Base-by-base conservation (phyloP, 345 rosid genomes). In the Brassica incana region DNA sequence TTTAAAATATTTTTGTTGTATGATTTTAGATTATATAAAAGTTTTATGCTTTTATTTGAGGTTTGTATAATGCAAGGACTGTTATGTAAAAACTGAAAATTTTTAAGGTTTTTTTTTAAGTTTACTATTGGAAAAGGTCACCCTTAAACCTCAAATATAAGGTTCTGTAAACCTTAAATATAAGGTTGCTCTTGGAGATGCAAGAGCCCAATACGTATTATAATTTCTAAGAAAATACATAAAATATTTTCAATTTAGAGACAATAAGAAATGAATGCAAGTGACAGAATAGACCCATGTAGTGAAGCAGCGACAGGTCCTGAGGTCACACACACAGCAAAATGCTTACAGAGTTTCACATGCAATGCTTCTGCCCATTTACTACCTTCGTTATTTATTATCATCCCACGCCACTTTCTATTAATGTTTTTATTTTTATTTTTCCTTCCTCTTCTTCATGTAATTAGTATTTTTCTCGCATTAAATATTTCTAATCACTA, bases 311-410 rank as follows among this genome's bases (percentile, higher is more conserved):
- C 62, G 69, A 78, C 77, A 72, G 73, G 82, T 78, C 63, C 82
- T 67, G 77, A 72, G 73, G 69, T 35, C 63, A 58, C 77, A 43
- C 67, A 59, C 82, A 72, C 82, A 73, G 73, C 77, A 78, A 58
- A 56, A 56, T 78, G 68, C 63, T 78, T 72, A 30, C 77, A 78
- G 77, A 43, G 73, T 73, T 48, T 78, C 82, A 78, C 82, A 73
- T 78, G 82, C 77, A 72, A 43, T 78, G 82, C 77, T 50, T 66
- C 82, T 73, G 15, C 72, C 72, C 63, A 65, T 78, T 78, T 78
- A 43, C 30, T n/a, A 14, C 43, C 23, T 2, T 52, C 5, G 12
- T 50, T 50, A 58, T 36, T 18, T 70, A 54, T 58, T 58, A 65
- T 23, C 25, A 23, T 23, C 25, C 25, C 14, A 72, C 73, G 40